phyloP scores from a whole-genome alignment of 345 rosid species.

The Rhodamnia argentea region DNA sequence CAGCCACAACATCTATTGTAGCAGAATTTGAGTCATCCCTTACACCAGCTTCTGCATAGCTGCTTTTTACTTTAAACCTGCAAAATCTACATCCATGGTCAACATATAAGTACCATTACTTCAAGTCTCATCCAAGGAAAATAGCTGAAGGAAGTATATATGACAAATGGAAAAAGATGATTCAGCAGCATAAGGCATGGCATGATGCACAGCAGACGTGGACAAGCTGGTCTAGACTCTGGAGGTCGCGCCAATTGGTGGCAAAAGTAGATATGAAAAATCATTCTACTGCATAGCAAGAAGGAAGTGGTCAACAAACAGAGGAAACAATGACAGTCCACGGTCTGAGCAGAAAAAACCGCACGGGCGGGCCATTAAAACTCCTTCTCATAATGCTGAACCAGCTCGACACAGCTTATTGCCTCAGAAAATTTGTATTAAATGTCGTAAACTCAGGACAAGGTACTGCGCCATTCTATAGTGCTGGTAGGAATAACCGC shows the following conservation, averaged over 20 bases:
- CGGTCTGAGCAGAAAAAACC: background rate
- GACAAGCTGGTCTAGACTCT: background rate
- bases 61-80: constrained; percentile 53
- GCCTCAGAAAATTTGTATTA: background rate
- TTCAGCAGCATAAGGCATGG: background rate
- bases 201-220: background rate
- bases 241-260: background rate
- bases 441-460: background rate
- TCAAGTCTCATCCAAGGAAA: background rate
- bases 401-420: background rate
- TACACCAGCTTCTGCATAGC: constrained; percentile 42
- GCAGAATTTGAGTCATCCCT: constrained; percentile 29
- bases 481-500: background rate
- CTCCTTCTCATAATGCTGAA: background rate
- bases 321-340: too few species aligned
- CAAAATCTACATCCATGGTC: constrained; percentile 17
- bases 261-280: background rate
- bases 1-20: constrained; percentile 74
- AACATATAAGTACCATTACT: background rate
- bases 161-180: background rate
- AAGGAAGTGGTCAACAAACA: background rate
- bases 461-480: background rate
- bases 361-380: background rate
- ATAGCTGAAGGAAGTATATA: background rate
- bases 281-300: background rate